Conservation (phyloP, 306 rosid species). For the Lablab purpureus region DNA sequence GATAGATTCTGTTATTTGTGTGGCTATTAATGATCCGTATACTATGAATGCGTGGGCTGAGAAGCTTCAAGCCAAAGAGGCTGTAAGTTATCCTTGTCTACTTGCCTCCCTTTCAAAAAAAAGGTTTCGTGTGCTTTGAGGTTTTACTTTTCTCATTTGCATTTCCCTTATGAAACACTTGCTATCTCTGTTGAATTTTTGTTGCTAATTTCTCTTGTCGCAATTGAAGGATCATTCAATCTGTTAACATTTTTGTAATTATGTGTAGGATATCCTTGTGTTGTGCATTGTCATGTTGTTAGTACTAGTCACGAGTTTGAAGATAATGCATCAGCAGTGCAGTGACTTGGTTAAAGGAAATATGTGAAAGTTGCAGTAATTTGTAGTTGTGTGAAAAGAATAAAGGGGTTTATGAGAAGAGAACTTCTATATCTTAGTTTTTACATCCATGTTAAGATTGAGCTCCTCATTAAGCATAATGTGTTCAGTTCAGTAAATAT, state of each 20-base stretch:
- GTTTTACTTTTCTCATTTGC: background rate
- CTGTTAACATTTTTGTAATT: conserved; percentile 5
- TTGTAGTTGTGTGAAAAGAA: background rate
- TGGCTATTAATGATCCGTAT: conserved; percentile 88
- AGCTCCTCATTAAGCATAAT: background rate
- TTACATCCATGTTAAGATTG: background rate
- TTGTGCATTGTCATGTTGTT: conserved; percentile 22
- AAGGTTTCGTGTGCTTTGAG: conserved; percentile 11
- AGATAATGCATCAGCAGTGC: conserved; percentile 10
- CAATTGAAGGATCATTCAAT: conserved; percentile 12
- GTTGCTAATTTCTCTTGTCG: conserved; percentile 13
- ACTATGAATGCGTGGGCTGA: conserved; percentile 88
- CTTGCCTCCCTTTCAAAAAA: conserved; percentile 2
- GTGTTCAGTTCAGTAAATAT: background rate
- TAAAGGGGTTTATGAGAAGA: background rate
- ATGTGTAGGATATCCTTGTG: background rate
- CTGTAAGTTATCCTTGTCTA: conserved; percentile 62
- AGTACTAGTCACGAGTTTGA: background rate
- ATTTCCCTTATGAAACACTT: background rate
- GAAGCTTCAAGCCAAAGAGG: conserved; percentile 75
- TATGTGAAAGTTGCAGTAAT: background rate
- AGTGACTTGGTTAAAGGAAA: background rate
- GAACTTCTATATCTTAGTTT: background rate
- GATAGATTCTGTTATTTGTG: conserved; percentile 84
- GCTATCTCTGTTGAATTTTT: background rate